phyloP scores from a whole-genome alignment of 2,329 filamentous ascomycete genomes.

The Talaromyces sp. region DNA sequence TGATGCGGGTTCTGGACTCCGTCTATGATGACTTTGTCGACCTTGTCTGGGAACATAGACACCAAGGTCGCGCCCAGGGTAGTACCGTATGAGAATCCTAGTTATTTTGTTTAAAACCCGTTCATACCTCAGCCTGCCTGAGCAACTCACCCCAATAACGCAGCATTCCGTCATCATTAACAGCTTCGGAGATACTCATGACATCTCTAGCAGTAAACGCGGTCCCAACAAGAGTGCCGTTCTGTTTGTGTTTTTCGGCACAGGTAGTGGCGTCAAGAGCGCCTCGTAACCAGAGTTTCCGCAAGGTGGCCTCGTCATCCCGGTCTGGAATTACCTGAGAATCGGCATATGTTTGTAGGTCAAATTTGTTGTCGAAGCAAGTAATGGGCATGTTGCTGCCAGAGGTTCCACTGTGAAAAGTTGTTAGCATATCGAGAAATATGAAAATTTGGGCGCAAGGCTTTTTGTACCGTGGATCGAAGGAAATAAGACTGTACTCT shows the following conservation, averaged over 20 bases:
- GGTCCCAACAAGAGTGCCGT: constrained; percentile 36
- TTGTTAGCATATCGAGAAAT: not conserved
- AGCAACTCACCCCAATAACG: constrained; percentile 16
- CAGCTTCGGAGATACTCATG: constrained; percentile 40
- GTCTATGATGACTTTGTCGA: constrained; percentile 35
- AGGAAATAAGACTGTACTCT: not conserved
- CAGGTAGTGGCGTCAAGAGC: constrained; percentile 8
- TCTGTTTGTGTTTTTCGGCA: constrained; percentile 18
- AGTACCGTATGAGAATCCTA: constrained; percentile 21
- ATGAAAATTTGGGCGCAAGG: not conserved
- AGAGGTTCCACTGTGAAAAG: not conserved
- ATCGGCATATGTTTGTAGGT: not conserved
- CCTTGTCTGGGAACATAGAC: constrained; percentile 36
- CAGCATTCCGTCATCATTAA: constrained; percentile 38
- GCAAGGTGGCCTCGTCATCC: constrained; percentile 3
- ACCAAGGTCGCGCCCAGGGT: constrained; percentile 24
- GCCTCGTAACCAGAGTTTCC: constrained; percentile 3
- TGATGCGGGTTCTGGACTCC: constrained; percentile 25
- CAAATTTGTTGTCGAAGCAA: not conserved
- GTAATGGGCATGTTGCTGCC: constrained; percentile 1
- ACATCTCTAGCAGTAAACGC: constrained; percentile 43
- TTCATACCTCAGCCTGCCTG: too few relatives aligned
- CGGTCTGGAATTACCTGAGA: not conserved
- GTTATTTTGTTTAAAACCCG: too few relatives aligned
- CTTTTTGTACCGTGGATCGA: constrained; percentile 1